A percentile compares a stretch with the other conserved stretches of the same genome.
Conservation (phyloP, 768 basidiomycete species). For the Tulasnella sp. region DNA sequence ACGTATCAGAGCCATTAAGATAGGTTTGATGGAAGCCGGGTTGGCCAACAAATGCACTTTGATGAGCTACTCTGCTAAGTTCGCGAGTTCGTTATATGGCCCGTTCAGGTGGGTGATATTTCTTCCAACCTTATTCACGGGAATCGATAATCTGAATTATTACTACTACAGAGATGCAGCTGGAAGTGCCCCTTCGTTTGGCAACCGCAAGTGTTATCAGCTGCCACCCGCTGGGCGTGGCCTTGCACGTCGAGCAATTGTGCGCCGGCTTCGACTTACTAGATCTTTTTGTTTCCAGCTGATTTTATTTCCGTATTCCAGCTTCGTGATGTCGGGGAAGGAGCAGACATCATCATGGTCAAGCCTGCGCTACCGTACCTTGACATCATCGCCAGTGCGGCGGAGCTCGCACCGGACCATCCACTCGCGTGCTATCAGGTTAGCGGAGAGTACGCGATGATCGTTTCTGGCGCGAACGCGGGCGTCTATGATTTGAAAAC, state of each 20-base stretch:
- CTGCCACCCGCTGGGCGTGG: conserved; percentile 82
- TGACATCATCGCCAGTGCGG: conserved; percentile 87
- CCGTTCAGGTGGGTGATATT: conserved; percentile 68
- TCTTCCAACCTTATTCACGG: neutral
- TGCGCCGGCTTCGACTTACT: conserved; percentile 34
- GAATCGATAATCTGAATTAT: neutral
- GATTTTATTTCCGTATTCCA: conserved; percentile 25
- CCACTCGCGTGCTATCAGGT: conserved; percentile 98
- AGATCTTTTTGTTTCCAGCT: neutral
- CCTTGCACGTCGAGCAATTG: conserved; percentile 85
- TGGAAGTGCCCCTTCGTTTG: conserved; percentile 88
- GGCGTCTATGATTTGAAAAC: conserved; percentile 86
- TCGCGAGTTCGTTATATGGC: conserved; percentile 88
- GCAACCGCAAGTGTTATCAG: conserved; percentile 96
- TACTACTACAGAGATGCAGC: conserved; percentile 70
- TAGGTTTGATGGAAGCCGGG: conserved; percentile 68
- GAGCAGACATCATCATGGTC: conserved; percentile 98
- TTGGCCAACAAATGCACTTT: conserved; percentile 80
- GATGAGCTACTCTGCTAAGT: conserved; percentile 98
- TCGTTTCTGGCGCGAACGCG: conserved; percentile 83
- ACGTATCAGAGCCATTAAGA: conserved; percentile 73
- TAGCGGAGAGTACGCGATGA: conserved; percentile 95
- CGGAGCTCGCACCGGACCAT: conserved; percentile 66
- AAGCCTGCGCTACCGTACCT: conserved; percentile 95
- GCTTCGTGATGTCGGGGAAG: conserved; percentile 81